Conservation (phyloP, 352 stramenopile genomes). For the Phytophthora fragariaefolia region DNA sequence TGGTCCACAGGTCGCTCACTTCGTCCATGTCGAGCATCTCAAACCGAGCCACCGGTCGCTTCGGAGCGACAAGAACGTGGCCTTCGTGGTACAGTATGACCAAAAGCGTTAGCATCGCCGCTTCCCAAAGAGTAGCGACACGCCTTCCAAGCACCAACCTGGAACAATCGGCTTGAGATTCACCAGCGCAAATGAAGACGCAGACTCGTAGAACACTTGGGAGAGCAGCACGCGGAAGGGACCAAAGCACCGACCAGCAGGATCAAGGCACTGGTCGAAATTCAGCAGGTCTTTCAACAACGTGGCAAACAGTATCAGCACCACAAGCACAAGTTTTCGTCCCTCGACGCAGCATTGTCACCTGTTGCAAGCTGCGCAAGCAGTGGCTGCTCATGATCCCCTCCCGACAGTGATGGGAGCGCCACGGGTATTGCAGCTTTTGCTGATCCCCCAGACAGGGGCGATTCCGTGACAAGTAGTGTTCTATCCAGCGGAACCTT, state of each 20-base stretch:
- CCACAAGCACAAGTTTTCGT: background rate
- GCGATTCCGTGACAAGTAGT: slow-evolving; percentile 36
- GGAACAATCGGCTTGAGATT: slow-evolving; percentile 95
- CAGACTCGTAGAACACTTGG: slow-evolving; percentile 70
- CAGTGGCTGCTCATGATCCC: slow-evolving; percentile 1
- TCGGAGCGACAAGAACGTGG: slow-evolving; percentile 92
- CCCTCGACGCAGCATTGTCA: background rate
- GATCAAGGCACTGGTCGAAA: slow-evolving; percentile 48
- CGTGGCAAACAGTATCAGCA: background rate
- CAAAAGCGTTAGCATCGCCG: background rate
- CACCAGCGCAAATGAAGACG: slow-evolving; percentile 82
- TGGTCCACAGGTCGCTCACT: slow-evolving; percentile 89
- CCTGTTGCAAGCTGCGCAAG: slow-evolving; percentile 31
- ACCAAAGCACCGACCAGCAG: slow-evolving; percentile 47
- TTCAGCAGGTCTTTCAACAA: slow-evolving; percentile 41
- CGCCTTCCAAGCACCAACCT: slow-evolving; percentile 35
- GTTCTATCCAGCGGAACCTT: slow-evolving; percentile 37
- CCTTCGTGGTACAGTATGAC: slow-evolving; percentile 36
- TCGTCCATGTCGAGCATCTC: slow-evolving; percentile 82
- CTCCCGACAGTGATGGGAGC: slow-evolving; percentile 8
- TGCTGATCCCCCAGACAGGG: background rate
- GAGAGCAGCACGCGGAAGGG: slow-evolving; percentile 46
- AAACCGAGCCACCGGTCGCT: slow-evolving; percentile 77
- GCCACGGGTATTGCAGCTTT: slow-evolving; percentile 16
- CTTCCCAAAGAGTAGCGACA: background rate